Conservation (phyloP, 2,329 filamentous ascomycete genomes). For the Davidsoniella neocaledoniae region DNA sequence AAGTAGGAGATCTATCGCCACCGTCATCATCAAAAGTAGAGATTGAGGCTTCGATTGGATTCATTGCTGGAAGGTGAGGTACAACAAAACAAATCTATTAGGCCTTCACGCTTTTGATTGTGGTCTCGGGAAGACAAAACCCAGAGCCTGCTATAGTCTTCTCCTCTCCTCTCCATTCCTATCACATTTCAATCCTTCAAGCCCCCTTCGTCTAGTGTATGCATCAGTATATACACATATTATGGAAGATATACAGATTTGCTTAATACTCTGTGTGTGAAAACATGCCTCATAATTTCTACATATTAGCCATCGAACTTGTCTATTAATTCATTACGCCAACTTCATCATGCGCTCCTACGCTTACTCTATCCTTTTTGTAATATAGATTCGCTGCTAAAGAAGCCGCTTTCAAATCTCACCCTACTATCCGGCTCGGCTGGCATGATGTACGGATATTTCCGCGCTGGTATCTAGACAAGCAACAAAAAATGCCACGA, state of each 20-base stretch:
- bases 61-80: slow-evolving; percentile 22
- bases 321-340: background rate
- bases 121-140: too few species aligned
- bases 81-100: background rate
- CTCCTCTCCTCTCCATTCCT: too few species aligned
- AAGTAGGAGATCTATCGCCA: background rate
- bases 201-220: too few species aligned
- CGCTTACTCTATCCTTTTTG: too few species aligned
- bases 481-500: background rate
- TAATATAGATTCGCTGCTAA: slow-evolving; percentile 48
- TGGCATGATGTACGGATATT: slow-evolving; percentile 43
- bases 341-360: too few species aligned
- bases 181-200: too few species aligned
- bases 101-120: background rate
- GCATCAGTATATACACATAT: too few species aligned
- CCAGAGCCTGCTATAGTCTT: background rate
- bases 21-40: background rate
- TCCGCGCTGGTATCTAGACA: slow-evolving; percentile 1
- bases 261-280: too few species aligned
- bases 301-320: too few species aligned
- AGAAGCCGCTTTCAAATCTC: slow-evolving; percentile 59
- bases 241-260: too few species aligned
- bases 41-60: slow-evolving; percentile 16
- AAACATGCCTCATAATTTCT: too few species aligned
- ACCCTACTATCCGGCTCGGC: slow-evolving; percentile 38